phyloP scores from a whole-genome alignment of 441 rosid species.

The Adansonia gregorii region DNA sequence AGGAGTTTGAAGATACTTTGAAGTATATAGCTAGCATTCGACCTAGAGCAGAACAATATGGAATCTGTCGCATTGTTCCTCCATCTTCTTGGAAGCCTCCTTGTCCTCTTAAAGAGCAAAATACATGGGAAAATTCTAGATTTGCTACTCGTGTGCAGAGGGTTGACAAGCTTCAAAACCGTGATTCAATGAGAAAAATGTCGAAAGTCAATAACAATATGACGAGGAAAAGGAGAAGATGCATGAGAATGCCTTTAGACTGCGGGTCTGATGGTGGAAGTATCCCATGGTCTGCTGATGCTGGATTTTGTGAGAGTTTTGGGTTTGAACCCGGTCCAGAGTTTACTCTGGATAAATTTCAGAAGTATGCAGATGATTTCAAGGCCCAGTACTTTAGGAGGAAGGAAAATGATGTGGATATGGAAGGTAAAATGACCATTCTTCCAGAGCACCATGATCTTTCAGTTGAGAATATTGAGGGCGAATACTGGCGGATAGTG shows the following conservation, averaged over 20 bases:
- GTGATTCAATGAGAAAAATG: slow-evolving; percentile 75
- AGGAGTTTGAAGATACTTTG: slow-evolving; percentile 98
- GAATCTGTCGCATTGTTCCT: slow-evolving; percentile 98
- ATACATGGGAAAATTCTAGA: slow-evolving; percentile 77
- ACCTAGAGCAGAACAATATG: slow-evolving; percentile 85
- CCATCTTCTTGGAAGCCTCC: slow-evolving; percentile 99
- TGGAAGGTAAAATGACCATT: slow-evolving; percentile 38
- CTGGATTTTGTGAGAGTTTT: slow-evolving; percentile 64
- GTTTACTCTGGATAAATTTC: slow-evolving; percentile 76
- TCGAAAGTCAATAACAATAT: slow-evolving; percentile 53
- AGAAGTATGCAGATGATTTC: slow-evolving; percentile 90
- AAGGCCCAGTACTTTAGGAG: slow-evolving; percentile 77
- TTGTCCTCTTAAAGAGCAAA: slow-evolving; percentile 79
- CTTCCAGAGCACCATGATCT: slow-evolving; percentile 58
- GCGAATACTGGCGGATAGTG: slow-evolving; percentile 99
- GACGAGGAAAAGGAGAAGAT: slow-evolving; percentile 82
- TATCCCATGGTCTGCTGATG: slow-evolving; percentile 44
- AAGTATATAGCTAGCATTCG: slow-evolving; percentile 85
- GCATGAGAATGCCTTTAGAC: slow-evolving; percentile 66
- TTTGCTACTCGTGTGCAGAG: slow-evolving; percentile 95
- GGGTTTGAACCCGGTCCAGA: slow-evolving; percentile 99
- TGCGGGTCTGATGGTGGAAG: slow-evolving; percentile 48
- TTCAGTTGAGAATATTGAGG: slow-evolving; percentile 77
- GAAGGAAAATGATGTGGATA: slow-evolving; percentile 41
- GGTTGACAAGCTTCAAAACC: slow-evolving; percentile 97